A percentile compares a stretch with the other conserved stretches of the same genome.
phyloP scores from a whole-genome alignment of 306 rosid species.

The Vigna mungo region DNA sequence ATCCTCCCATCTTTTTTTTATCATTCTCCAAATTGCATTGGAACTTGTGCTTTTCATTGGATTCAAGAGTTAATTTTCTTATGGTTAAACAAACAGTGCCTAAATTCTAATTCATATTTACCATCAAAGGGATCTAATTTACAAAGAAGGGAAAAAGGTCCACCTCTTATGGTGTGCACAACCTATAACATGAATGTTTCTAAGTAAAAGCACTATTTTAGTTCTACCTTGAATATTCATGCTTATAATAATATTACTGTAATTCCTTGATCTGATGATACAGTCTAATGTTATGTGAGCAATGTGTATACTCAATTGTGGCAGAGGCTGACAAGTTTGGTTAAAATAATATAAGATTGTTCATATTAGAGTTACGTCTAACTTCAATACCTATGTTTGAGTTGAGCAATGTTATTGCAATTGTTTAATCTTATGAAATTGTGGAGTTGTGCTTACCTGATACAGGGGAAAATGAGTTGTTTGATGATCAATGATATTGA shows the following conservation, averaged over 20 bases:
- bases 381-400: conserved; percentile 12
- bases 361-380: background rate
- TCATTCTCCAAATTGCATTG: background rate
- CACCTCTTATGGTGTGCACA: background rate
- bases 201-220: conserved; percentile 17
- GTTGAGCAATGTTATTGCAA: conserved; percentile 15
- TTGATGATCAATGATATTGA: conserved; percentile 97
- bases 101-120: background rate
- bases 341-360: background rate
- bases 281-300: conserved; percentile 38
- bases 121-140: conserved; percentile 8
- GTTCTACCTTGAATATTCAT: conserved; percentile 10
- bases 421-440: conserved; percentile 39
- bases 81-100: background rate
- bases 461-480: conserved; percentile 96
- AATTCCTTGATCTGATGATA: conserved; percentile 33
- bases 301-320: conserved; percentile 1
- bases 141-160: conserved; percentile 3
- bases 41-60: background rate
- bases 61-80: too few species aligned
- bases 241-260: conserved; percentile 2
- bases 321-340: background rate
- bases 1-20: background rate
- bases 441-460: conserved; percentile 43
- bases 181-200: conserved; percentile 4